Evolutionary conservation across 2,329 filamentous ascomycete genomes (phyloP).

Genomic region (Alternaria angustiovoidea): DNA sequence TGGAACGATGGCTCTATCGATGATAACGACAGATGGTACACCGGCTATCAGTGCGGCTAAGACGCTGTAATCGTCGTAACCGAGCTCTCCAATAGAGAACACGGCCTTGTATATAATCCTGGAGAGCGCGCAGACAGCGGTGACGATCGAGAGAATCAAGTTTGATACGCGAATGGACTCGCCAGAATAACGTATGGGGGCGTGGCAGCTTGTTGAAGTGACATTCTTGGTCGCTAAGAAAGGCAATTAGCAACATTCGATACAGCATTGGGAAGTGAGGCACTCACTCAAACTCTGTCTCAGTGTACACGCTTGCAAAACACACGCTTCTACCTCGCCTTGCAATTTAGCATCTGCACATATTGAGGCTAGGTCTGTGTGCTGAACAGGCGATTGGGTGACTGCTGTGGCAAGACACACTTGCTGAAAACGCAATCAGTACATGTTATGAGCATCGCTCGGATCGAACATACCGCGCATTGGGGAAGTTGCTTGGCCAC

Average conservation of each 20-base stretch:
- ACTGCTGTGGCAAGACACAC: constrained; percentile 21
- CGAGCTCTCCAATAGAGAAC: constrained; percentile 45
- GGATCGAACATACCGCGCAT: constrained; percentile 28
- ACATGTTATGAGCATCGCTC: neutral
- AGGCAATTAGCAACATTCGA: constrained; percentile 2
- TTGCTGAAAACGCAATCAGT: constrained; percentile 21
- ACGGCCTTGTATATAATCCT: constrained; percentile 51
- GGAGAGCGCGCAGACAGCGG: constrained; percentile 44
- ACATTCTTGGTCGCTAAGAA: constrained; percentile 53
- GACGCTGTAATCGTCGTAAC: constrained; percentile 51
- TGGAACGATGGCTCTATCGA: constrained; percentile 23
- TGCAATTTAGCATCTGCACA: constrained; percentile 28
- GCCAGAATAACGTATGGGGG: constrained; percentile 49
- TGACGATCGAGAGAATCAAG: constrained; percentile 46
- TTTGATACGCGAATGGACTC: constrained; percentile 43
- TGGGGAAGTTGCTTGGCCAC: constrained; percentile 23
- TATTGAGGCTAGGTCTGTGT: constrained; percentile 23
- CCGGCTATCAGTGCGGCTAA: constrained; percentile 30
- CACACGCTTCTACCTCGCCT: constrained; percentile 19
- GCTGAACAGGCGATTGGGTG: constrained; percentile 18
- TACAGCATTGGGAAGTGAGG: neutral
- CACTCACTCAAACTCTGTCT: constrained; percentile 26
- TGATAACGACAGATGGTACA: constrained; percentile 39
- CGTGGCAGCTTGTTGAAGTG: constrained; percentile 51
- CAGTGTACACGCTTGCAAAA: constrained; percentile 25